A percentile compares a stretch with the other conserved stretches of the same genome.
Evolutionary conservation across 1,284 basidiomycete species (phyloP).

Genomic region (Sparassis latifolia): DNA sequence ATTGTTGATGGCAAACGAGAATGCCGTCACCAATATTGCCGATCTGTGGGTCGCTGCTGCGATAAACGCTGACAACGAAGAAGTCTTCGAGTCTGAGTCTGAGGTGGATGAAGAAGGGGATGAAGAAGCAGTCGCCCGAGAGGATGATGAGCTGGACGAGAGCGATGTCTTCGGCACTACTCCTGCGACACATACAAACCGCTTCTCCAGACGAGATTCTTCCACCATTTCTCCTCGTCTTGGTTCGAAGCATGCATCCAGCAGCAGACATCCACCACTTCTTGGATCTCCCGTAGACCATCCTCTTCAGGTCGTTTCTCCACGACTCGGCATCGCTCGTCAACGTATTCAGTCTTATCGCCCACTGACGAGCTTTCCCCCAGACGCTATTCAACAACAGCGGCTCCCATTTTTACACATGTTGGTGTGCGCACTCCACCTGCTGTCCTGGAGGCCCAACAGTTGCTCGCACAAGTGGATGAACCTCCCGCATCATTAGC

Average conservation of each 20-base stretch:
- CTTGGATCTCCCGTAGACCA: slow-evolving; percentile 16
- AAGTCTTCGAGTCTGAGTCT: slow-evolving; percentile 53
- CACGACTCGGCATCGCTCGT: slow-evolving; percentile 13
- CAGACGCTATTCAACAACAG: slow-evolving; percentile 47
- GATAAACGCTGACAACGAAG: slow-evolving; percentile 83
- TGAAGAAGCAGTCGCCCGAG: slow-evolving; percentile 5
- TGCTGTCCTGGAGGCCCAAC: slow-evolving; percentile 64
- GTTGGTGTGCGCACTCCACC: slow-evolving; percentile 69
- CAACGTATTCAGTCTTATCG: slow-evolving; percentile 6
- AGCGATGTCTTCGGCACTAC: slow-evolving; percentile 22
- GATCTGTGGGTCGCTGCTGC: slow-evolving; percentile 93
- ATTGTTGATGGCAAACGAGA: slow-evolving; percentile 87
- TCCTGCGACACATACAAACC: slow-evolving; percentile 14
- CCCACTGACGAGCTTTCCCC: slow-evolving; percentile 24
- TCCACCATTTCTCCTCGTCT: slow-evolving; percentile 4
- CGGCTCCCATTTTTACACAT: slow-evolving; percentile 76
- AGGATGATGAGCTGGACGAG: slow-evolving; percentile 26
- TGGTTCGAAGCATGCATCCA: slow-evolving; percentile 9
- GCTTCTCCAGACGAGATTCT: slow-evolving; percentile 18
- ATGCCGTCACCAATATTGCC: slow-evolving; percentile 82
- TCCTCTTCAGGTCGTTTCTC: slow-evolving; percentile 14
- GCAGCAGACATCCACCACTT: slow-evolving; percentile 7
- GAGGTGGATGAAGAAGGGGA: slow-evolving; percentile 20
- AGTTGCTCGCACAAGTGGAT: slow-evolving; percentile 39
- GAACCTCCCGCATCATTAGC: slow-evolving; percentile 35